These are phyloP conservation scores for Sedum album DNA, from an alignment of 164 flowering plant genomes.

Conservation along the genomic window DNA sequence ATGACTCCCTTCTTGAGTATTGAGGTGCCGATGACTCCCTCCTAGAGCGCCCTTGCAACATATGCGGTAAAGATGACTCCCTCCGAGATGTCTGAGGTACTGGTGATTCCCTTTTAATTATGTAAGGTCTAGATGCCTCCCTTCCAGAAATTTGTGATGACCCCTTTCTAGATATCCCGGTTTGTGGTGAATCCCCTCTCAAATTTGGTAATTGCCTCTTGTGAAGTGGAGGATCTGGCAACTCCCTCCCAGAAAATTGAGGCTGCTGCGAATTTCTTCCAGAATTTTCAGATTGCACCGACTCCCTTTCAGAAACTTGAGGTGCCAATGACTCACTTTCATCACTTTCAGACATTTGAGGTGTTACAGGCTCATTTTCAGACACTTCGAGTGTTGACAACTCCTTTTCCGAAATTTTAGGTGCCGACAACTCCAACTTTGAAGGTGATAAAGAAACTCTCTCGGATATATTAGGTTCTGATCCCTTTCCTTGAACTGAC, in stretches of 20 bases:
- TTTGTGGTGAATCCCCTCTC: neutral
- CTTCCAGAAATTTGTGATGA: slow-evolving; percentile 6
- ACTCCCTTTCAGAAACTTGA: neutral
- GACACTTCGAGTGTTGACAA: neutral
- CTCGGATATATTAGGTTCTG: neutral
- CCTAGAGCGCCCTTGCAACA: neutral
- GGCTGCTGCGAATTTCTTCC: slow-evolving; percentile 15
- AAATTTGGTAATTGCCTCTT: neutral
- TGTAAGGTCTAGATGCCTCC: slow-evolving; percentile 6
- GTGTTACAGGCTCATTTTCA: neutral
- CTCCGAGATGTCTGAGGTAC: neutral
- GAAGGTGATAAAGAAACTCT: neutral
- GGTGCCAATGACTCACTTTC: neutral
- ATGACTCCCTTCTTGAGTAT: slow-evolving; percentile 9
- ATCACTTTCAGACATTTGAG: slow-evolving; percentile 6
- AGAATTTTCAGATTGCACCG: neutral
- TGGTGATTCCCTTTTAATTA: slow-evolving; percentile 1
- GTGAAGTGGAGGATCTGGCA: neutral
- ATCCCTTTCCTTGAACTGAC: neutral
- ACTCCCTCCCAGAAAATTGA: slow-evolving; percentile 10
- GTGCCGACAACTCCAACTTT: neutral
- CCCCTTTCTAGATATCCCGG: slow-evolving; percentile 2
- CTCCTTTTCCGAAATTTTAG: neutral
- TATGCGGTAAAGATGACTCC: slow-evolving; percentile 1
- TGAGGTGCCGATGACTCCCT: slow-evolving; percentile 1